These are phyloP conservation scores for Alternaria incomplexa DNA, from an alignment of 2,329 filamentous ascomycete species.

Conservation along the genomic window DNA sequence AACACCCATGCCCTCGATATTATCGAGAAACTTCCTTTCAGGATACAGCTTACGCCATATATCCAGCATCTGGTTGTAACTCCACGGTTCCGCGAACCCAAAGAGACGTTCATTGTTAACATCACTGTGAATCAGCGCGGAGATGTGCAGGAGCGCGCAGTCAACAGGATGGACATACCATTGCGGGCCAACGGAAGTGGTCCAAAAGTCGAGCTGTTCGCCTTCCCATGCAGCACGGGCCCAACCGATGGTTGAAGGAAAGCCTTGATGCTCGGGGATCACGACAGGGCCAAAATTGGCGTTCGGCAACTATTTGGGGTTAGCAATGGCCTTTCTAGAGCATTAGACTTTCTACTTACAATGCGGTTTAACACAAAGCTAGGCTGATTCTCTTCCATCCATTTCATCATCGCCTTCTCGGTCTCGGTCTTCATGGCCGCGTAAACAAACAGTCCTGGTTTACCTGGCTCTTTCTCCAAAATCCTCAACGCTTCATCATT, in stretches of 20 bases:
- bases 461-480: constrained; percentile 28
- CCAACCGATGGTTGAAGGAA: constrained; percentile 38
- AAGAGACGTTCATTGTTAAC: constrained; percentile 61
- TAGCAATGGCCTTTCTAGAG: background rate
- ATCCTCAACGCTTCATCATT: constrained; percentile 46
- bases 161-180: constrained; percentile 35
- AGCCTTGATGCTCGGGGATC: constrained; percentile 41
- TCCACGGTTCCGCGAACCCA: constrained; percentile 57
- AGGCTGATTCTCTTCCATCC: constrained; percentile 52
- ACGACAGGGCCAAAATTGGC: constrained; percentile 47
- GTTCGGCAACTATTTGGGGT: constrained; percentile 36
- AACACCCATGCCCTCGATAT: constrained; percentile 20
- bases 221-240: constrained; percentile 28
- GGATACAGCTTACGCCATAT: constrained; percentile 51
- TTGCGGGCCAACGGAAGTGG: constrained; percentile 13
- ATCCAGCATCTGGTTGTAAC: constrained; percentile 53
- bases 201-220: constrained; percentile 41
- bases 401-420: constrained; percentile 57
- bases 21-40: constrained; percentile 41
- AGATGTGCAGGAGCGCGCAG: constrained; percentile 59
- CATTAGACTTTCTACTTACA: constrained; percentile 12
- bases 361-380: constrained; percentile 53
- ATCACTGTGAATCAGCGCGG: constrained; percentile 55
- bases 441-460: constrained; percentile 47
- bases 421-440: constrained; percentile 55